These are phyloP conservation scores for Quercus suber DNA, from an alignment of 306 rosid species.

Conservation along the genomic window DNA sequence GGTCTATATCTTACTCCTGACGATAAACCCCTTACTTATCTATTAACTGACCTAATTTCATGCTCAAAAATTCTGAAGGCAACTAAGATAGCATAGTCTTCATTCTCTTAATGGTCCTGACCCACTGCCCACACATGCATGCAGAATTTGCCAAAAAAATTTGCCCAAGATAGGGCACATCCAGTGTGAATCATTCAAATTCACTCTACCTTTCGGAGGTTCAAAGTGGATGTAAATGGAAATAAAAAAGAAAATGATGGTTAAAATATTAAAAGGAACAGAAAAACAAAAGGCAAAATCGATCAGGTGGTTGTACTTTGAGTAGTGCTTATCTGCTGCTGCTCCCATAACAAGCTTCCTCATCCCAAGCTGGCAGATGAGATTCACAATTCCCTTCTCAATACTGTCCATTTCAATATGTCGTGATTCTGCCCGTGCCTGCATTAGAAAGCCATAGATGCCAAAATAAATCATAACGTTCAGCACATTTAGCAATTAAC, in stretches of 20 bases:
- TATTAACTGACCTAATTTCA: background rate
- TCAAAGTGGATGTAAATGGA: background rate
- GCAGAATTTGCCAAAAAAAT: background rate
- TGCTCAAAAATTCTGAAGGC: background rate
- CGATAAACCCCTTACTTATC: background rate
- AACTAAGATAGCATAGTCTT: background rate
- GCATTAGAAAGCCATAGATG: slow-evolving; percentile 16
- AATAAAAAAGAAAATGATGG: background rate
- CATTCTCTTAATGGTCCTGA: background rate
- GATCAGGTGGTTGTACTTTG: slow-evolving; percentile 45
- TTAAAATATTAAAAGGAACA: background rate
- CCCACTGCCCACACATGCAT: background rate
- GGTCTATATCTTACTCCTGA: background rate
- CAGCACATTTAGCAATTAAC: background rate
- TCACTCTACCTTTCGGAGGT: background rate
- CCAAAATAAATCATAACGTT: background rate
- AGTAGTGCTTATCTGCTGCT: slow-evolving; percentile 45
- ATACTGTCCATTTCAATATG: slow-evolving; percentile 54
- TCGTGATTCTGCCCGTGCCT: slow-evolving; percentile 53
- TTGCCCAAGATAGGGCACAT: background rate
- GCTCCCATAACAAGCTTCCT: slow-evolving; percentile 90
- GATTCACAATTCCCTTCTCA: slow-evolving; percentile 67
- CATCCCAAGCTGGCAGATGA: slow-evolving; percentile 51
- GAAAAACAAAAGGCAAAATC: slow-evolving; percentile 8
- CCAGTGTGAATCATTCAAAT: background rate